Evolutionary conservation across 2,329 filamentous ascomycete species (phyloP), one percentile per base, ranked within the genome.

Genomic region (Paraphaeosphaeria minitans): DNA sequence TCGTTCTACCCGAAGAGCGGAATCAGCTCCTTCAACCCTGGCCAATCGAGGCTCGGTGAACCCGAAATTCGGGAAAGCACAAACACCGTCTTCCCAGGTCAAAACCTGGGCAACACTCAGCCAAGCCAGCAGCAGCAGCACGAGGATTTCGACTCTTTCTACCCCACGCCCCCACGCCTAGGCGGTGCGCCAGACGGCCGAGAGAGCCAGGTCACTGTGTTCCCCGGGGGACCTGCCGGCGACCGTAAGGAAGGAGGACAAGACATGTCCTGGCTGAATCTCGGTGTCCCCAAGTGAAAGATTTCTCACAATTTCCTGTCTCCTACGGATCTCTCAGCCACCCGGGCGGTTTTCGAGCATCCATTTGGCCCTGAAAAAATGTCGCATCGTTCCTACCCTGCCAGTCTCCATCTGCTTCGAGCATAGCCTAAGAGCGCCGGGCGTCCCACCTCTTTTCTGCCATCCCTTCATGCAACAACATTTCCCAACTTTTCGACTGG

Each of bases 221-320:
- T 77, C 76, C 9, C 59, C 41, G 65, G 59, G 56, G 39, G 24
- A 2, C 62, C 60, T 8, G 55, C 56, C 48, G 56, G 64, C 14
- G 60, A 61, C 21, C 57, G 55, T n/a, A 69, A 68, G 53, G 63
- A 69, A 31, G 65, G 60, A 49, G 66, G 72, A 37, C 84, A 49
- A 80, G 90, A 93, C 74, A 91, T 93, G 88, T 91, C 89, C 77
- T 93, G 90, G 90, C 78, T 93, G 63, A 92, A 93, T 70, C 81
- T 93, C 19, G 87, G 87, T 48, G 84, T 69, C 46, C 70, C 66
- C 42, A 69, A 68, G 59, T 70, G 58, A 66, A 63, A 62, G 56
- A 55, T 41, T 12, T 14, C 47, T 56, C 46, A 50, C 54, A 37
- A 37, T 49, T 29, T 46, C 39, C 43, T 56, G 27, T 59, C 46